Evolutionary conservation across 163 green algal genomes (phyloP), one percentile per base, ranked within the genome.

Genomic region (Scenedesmus sp.): DNA sequence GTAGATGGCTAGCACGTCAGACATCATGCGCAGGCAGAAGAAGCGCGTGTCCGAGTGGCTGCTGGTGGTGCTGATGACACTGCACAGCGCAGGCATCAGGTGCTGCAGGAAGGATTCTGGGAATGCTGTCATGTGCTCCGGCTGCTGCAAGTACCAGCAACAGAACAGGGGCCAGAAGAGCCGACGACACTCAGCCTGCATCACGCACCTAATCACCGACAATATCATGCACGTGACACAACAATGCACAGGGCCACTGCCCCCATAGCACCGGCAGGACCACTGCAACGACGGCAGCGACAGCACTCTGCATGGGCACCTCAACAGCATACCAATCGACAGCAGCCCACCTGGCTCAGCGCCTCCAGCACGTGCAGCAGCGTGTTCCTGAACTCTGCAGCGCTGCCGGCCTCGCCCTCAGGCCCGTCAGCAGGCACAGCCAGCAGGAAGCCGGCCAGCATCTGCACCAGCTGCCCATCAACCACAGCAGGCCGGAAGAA

Each of bases 11-110:
- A 94, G 84, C 54, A 98, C 83, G 90, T 99, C 97, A 56, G 94
- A 96, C 46, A 98, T 92, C 93, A 99, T 96, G 88, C 98, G 97
- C 83, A 99, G 92, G 94, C 96, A 98, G 93, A 97, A 94, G 93
- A 99, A 99, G 64, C 97, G 95, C 18, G 91, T 96, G 93, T 99
- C 97, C 6, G 74, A 87, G 4, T 94, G 93, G 20, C 52, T 92
- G 2, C n/a, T 90, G 8, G 90, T 73, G 26, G 92, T 87, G 9
- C 83, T 88, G n/a, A 97, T 94, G 56, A 95, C 94, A 20, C 74
- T 88, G 52, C 94, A 97, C 73, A 98, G 74, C 5, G 90, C 90
- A n/a, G 34, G 90, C 64, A 93, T 74, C 0, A 90, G 90, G 60
- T 92, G 59, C 18, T 56, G 82, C 56, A 95, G 59, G 60, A 97